phyloP scores from a whole-genome alignment of 805 yeast genomes.

The Candida verbasci region DNA sequence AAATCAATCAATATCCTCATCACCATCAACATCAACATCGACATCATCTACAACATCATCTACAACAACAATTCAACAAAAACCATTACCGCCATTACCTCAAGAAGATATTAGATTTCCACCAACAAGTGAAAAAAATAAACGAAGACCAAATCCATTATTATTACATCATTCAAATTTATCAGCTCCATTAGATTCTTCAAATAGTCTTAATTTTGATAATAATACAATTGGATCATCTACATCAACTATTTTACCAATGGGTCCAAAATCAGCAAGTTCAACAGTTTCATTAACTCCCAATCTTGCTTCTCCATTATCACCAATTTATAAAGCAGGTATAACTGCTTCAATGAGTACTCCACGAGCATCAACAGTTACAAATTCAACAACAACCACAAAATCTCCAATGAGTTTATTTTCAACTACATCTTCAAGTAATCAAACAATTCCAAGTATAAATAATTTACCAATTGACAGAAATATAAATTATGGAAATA shows the following conservation, averaged over 20 bases:
- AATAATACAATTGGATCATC: constrained; percentile 1
- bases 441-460: constrained; percentile 7
- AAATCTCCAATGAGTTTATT: constrained; percentile 7
- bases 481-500: background rate
- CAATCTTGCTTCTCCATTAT: constrained; percentile 31
- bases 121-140: constrained; percentile 28
- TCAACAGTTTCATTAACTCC: constrained; percentile 20
- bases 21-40: too few relatives aligned
- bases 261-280: constrained; percentile 14
- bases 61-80: constrained; percentile 1
- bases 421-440: constrained; percentile 4
- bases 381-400: constrained; percentile 4
- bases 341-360: constrained; percentile 5
- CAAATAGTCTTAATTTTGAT: background rate
- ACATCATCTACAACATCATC: background rate
- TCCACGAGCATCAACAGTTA: constrained; percentile 5
- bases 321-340: constrained; percentile 36
- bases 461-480: constrained; percentile 2
- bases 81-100: constrained; percentile 6
- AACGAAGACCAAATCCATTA: constrained; percentile 37
- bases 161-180: constrained; percentile 26
- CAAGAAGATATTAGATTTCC: constrained; percentile 16
- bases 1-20: too few relatives aligned
- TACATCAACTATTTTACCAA: constrained; percentile 7
- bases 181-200: background rate